Base-by-base conservation (phyloP, 495 filamentous ascomycete genomes). In the Penicillium soppii region DNA sequence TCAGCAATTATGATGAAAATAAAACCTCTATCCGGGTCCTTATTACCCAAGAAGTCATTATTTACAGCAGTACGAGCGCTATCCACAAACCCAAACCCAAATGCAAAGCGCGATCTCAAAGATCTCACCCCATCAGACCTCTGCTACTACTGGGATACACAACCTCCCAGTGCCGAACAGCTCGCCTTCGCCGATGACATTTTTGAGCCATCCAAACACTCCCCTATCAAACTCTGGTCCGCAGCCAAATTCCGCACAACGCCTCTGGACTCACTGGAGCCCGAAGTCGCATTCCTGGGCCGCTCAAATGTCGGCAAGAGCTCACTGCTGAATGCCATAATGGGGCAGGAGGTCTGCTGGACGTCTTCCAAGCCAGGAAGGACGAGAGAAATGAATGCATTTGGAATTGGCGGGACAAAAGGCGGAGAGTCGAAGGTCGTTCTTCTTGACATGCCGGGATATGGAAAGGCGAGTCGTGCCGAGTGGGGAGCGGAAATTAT, bases 221-320 rank as follows among this genome's bases (percentile, higher is more conserved):
- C 74, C 0, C 83, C 90, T 0, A 61, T 72, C 8, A 86, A 92
- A 63, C 72, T 91, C 29, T 92, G 85, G 76, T 83, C 82, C 16
- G 82, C 85, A 4, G 71, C 75, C 32, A 81, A 85, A 53, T 95
- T 96, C 61, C 84, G 85, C 53, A 74, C 79, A n/a, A 79, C 88
- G 17, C 70, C 74, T 8, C 44, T 67, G 2, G 61, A 62, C 3
- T 68, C 66, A 5, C 41, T 66, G 6, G 62, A 70, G 47, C 77
- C 79, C 12, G 77, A 83, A 69, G 82, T 89, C n/a, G 84, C 82
- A 27, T 87, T 90, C 57, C 70, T 90, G 1, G 94, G 94, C 38
- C 83, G 91, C 36, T 91, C 86, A 26, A 97, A 98, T 66, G 92
- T 95, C 21, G 94, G 92, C 30, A 98, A 98, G 66, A 91, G 87